These are phyloP conservation scores for Colletotrichum nymphaeae DNA, from an alignment of 2,329 filamentous ascomycete genomes.

Conservation along the genomic window DNA sequence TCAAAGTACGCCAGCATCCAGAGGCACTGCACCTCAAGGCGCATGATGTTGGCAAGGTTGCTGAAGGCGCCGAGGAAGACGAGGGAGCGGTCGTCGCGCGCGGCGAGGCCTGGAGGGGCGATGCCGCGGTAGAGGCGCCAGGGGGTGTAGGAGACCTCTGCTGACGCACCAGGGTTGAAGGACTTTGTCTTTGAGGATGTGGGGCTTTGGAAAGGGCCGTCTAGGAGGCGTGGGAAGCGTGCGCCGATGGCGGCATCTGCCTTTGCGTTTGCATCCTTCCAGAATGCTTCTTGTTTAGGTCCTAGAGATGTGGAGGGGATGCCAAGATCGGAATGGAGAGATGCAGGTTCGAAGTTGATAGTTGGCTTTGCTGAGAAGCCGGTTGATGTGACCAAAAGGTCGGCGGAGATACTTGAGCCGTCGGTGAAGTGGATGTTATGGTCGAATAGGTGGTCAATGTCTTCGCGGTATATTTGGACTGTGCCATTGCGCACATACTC, in stretches of 20 bases:
- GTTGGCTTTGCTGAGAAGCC: slow-evolving; percentile 40
- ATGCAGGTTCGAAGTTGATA: slow-evolving; percentile 37
- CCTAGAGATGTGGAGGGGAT: slow-evolving; percentile 37
- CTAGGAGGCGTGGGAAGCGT: slow-evolving; percentile 35
- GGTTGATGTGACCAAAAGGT: slow-evolving; percentile 54
- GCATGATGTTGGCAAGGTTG: slow-evolving; percentile 55
- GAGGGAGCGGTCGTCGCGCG: slow-evolving; percentile 53
- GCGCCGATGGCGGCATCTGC: slow-evolving; percentile 36
- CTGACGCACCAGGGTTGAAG: slow-evolving; percentile 35
- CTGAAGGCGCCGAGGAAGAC: slow-evolving; percentile 60
- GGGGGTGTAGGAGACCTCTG: slow-evolving; percentile 36
- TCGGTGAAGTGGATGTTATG: slow-evolving; percentile 59
- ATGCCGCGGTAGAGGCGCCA: slow-evolving; percentile 44
- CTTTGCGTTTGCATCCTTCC: slow-evolving; percentile 27
- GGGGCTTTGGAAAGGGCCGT: slow-evolving; percentile 26
- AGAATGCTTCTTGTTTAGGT: slow-evolving; percentile 29
- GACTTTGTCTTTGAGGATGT: slow-evolving; percentile 25
- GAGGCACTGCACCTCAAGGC: slow-evolving; percentile 60
- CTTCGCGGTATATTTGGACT: slow-evolving; percentile 66
- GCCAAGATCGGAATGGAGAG: slow-evolving; percentile 36
- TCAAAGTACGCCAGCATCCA: slow-evolving; percentile 70
- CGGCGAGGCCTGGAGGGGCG: slow-evolving; percentile 41
- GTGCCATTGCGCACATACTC: slow-evolving; percentile 63
- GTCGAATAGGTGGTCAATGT: slow-evolving; percentile 60
- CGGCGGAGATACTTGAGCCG: slow-evolving; percentile 55